Conservation (phyloP, 2,329 filamentous ascomycete species). For the Aspergillus hiratsukae region DNA sequence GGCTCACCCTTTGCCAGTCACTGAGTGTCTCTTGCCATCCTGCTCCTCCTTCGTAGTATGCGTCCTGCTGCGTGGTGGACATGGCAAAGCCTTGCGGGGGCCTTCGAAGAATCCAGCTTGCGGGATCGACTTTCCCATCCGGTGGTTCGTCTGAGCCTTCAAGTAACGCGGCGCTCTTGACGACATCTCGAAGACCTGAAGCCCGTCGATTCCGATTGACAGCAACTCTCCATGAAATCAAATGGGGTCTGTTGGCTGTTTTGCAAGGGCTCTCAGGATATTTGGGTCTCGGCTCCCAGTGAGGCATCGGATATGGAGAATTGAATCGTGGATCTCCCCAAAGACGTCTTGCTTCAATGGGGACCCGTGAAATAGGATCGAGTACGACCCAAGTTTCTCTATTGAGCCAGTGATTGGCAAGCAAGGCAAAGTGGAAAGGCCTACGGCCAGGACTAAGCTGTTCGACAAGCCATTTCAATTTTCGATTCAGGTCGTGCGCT, state of each 20-base stretch:
- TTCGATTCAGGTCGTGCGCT: slow-evolving; percentile 32
- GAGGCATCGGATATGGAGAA: slow-evolving; percentile 22
- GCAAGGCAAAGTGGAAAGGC: slow-evolving; percentile 36
- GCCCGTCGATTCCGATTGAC: slow-evolving; percentile 32
- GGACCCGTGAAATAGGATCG: slow-evolving; percentile 35
- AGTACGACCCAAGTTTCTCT: slow-evolving; percentile 36
- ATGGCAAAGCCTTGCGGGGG: slow-evolving; percentile 37
- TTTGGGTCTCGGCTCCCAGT: slow-evolving; percentile 21
- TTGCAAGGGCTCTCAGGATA: slow-evolving; percentile 17
- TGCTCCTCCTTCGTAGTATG: slow-evolving; percentile 36
- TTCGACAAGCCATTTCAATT: slow-evolving; percentile 34
- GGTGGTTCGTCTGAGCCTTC: slow-evolving; percentile 37
- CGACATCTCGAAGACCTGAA: slow-evolving; percentile 24
- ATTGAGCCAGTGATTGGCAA: slow-evolving; percentile 43
- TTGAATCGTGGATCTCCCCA: slow-evolving; percentile 36
- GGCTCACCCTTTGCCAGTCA: slow-evolving; percentile 36
- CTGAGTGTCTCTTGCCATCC: slow-evolving; percentile 39
- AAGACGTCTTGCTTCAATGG: slow-evolving; percentile 25
- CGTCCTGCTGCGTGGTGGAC: slow-evolving; percentile 32
- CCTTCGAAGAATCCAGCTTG: slow-evolving; percentile 37
- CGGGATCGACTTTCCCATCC: slow-evolving; percentile 37
- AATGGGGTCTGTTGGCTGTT: slow-evolving; percentile 22
- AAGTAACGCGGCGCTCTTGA: slow-evolving; percentile 29
- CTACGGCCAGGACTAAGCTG: slow-evolving; percentile 38
- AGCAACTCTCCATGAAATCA: slow-evolving; percentile 38